Base-by-base conservation (phyloP, 169 alveolate genomes). In the Prorocentrum cordatum region DNA sequence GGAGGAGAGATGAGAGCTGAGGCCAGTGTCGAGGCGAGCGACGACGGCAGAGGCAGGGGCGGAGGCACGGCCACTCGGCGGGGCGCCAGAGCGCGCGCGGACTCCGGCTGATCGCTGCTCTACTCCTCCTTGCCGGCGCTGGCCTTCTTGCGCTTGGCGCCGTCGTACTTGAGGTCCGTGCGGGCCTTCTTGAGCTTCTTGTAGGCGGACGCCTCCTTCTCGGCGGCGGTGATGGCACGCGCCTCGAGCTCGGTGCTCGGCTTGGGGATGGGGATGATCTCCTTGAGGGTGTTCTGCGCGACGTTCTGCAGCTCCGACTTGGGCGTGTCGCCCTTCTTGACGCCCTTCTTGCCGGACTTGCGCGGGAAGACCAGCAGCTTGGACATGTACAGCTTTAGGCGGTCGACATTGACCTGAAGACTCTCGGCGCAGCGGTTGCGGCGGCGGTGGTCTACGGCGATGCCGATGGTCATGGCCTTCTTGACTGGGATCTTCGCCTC, bases 391-490 rank as follows among this genome's bases (percentile, higher is more conserved):
- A 95, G 96, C 96, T 96, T 95, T 71, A 98, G 96, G 92, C 99
- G 95, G 92, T 96, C 95, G 62, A 96, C 98, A 94, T 99, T 99
- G 86, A 92, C 67, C 86, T 95, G 94, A 80, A 98, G 94, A 80
- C 98, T 94, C 93, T 98, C 99, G 82, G 95, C 95, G 70, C 95
- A 94, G 86, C 95, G n/a, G n/a, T n/a, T n/a, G n/a, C n/a, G n/a
- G 94, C 99, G 95, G 92, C 99, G 96, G 94, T 97, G 99, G 94
- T 98, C 99, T 68, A 97, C 98, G 42, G 98, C 93, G 86, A 98
- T 97, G 75, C 99, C 99, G 85, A 98, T 95, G 62, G 99, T 95
- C 93, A 95, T 92, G 66, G 99, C 99, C 83, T 97, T 97, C 90
- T 94, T 92, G 77, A 95, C 95, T 82, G 96, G 93, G 89, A 98